Evolutionary conservation across 2,329 filamentous ascomycete species (phyloP), one percentile per base, ranked within the genome.

Genomic region (Diplodia intermedia): DNA sequence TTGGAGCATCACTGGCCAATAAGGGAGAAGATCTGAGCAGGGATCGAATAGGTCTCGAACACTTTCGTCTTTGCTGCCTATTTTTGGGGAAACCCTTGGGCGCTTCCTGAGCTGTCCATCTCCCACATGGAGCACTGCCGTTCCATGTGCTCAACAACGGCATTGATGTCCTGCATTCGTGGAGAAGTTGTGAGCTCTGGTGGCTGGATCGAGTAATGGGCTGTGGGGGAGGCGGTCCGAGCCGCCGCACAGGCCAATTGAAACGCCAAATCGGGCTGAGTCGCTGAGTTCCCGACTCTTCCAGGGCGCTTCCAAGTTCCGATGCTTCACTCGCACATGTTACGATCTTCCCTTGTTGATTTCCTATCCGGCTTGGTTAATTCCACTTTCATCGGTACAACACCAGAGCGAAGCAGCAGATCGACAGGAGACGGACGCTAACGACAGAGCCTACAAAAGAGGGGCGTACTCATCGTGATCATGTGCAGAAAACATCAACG

Each of bases 1-100:
- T 56, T 56, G 53, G 53, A 56, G 53, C 53, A 56, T 20, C 18
- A n/a, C 4, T 12, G 53, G 53, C 53, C 53, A 56, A 56, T 56
- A 36, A 33, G 31, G 33, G 53, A 6, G 8, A 9, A 6, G 53
- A 56, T 56, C 53, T 20, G 53, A 38, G 53, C 53, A 56, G 53
- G 53, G 53, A 56, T 56, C 31, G 11, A 6, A 4, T 31, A 36
- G 29, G 53, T 56, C 29, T 56, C 33, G 53, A 38, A 56, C 53
- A 38, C 31, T 56, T 56, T 56, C 33, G 18, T 38, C 31, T 9
- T 36, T 56, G 18, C 53, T 33, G 15, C 20, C 18, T 29, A 31
- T 12, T 56, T 56, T 29, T 38, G 15, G 53, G 40, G 40, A 47
- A 38, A 15, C 31, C 31, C 31, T 31, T 12, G 31, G 29, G 9